Base-by-base conservation (phyloP, 176 grass and related monocot species). In the Chloris gayana region DNA sequence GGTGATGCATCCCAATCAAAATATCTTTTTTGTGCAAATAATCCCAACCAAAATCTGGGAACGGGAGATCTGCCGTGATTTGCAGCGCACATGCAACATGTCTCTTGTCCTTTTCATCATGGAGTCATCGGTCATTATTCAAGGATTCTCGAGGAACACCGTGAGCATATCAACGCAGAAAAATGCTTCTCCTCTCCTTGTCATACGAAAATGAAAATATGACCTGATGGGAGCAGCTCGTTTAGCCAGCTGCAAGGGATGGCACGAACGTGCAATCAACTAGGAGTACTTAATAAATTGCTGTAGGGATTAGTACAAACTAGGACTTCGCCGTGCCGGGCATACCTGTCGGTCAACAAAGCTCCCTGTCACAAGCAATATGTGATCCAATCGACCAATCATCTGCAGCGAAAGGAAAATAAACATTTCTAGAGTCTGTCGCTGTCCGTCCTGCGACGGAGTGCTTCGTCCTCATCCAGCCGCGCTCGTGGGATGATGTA, bases 1-100 rank as follows among this genome's bases (percentile, higher is more conserved):
- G 59, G 29, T 78, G 76, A 67, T 67, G 63, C 62, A 51, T 79
- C 63, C 22, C 6, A 22, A 49, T 78, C 76, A 51, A 49, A 33
- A 13, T 19, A 12, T 37, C 35, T 6, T 37, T 37, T 37, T 37
- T 37, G 7, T 5, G 35, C 35, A 5, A 37, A 37, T 37, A 37
- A 51, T 79, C 45, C 22, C 12, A 22, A 49, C 67, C 76, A 51
- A 49, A 33, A 13, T 19, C 21, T 37, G 21, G 14, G 30, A 53
- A 54, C 7, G 9, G 21, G 14, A 67, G 22, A 37, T 6, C 49
- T 22, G 45, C 42, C 45, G 37, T 5, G 76, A 67, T 54, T n/a
- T 54, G 63, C 76, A 37, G 35, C 35, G 35, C 35, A 54, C 63
- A 67, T 67, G 31, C 37, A 17, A 37, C 63, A 79, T 38, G 31